These are phyloP conservation scores for Aspergillus oerlinghausenensis DNA, from an alignment of 2,329 filamentous ascomycete genomes.

Conservation along the genomic window DNA sequence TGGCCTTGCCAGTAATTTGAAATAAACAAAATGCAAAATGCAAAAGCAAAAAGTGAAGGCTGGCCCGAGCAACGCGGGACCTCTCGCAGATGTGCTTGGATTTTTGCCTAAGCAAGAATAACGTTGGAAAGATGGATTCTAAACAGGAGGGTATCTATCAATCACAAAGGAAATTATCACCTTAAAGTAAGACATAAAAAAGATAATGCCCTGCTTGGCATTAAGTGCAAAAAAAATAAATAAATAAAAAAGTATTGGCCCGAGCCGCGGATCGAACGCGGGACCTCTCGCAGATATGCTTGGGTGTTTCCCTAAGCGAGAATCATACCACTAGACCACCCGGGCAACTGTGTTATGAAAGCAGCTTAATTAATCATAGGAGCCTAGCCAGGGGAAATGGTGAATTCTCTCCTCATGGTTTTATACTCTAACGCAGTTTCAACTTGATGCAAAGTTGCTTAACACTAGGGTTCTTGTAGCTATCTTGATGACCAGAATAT, in stretches of 20 bases:
- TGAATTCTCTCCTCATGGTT: too few species aligned
- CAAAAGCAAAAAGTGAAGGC: slow-evolving; percentile 1
- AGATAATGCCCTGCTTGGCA: too few species aligned
- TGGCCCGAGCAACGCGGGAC: too few species aligned
- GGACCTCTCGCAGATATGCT: slow-evolving; percentile 16
- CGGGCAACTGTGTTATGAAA: slow-evolving; percentile 1
- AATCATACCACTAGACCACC: slow-evolving; percentile 18
- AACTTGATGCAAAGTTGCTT: background rate
- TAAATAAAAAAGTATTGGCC: slow-evolving; percentile 2
- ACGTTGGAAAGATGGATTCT: too few species aligned
- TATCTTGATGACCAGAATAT: background rate
- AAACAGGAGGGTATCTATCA: too few species aligned
- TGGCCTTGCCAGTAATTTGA: too few species aligned
- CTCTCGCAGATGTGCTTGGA: too few species aligned
- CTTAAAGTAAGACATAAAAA: too few species aligned
- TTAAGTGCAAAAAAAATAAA: background rate
- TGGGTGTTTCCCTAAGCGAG: slow-evolving; percentile 11
- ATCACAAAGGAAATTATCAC: too few species aligned
- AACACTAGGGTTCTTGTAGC: background rate
- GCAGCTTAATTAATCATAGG: background rate
- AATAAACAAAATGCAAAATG: background rate
- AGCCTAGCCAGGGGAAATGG: accelerated
- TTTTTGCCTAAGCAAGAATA: too few species aligned
- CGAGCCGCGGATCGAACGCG: slow-evolving; percentile 16
- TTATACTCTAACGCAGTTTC: background rate